Conservation (phyloP, 176 grass and related monocot species). For the Oryza meyeriana region DNA sequence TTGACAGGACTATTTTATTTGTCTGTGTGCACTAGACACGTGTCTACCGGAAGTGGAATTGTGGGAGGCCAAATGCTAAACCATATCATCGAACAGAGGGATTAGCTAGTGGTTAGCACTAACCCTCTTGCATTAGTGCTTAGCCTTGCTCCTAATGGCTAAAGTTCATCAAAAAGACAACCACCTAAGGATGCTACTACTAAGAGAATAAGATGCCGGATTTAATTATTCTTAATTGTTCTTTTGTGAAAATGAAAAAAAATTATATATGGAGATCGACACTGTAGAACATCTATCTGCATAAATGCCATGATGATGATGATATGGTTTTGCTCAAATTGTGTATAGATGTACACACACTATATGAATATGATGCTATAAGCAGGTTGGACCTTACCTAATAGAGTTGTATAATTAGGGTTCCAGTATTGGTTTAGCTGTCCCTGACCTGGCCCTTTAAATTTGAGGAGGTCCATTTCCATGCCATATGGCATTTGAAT, state of each 20-base stretch:
- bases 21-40: neutral
- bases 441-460: constrained; percentile 28
- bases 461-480: constrained; percentile 36
- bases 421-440: constrained; percentile 37
- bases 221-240: neutral
- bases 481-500: constrained; percentile 23
- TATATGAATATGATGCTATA: neutral
- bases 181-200: neutral
- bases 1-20: constrained; percentile 13
- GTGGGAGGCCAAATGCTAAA: neutral
- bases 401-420: constrained; percentile 19
- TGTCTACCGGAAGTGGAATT: neutral
- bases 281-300: neutral
- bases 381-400: constrained; percentile 39
- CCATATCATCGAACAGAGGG: neutral
- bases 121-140: neutral
- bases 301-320: neutral
- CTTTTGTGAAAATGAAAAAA: neutral
- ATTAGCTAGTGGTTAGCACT: neutral
- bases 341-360: neutral
- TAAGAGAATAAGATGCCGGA: constrained; percentile 16
- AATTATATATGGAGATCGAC: neutral
- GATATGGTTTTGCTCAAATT: neutral
- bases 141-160: neutral
- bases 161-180: neutral